phyloP scores from a whole-genome alignment of 2,329 filamentous ascomycete species.

The Delphinella strobiligena region DNA sequence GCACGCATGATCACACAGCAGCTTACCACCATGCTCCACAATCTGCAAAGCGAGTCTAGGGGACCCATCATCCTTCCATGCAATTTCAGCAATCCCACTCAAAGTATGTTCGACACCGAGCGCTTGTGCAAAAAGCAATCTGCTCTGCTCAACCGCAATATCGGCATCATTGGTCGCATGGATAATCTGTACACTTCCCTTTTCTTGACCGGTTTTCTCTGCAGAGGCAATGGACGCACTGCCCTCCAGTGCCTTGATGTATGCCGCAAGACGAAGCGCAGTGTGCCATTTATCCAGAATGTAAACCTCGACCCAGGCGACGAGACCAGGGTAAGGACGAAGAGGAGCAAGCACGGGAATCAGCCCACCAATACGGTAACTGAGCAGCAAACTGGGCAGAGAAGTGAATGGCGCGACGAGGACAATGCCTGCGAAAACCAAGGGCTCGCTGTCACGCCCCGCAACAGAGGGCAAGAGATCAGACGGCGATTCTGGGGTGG shows the following conservation, averaged over 20 bases:
- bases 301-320: constrained; percentile 47
- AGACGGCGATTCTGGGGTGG: constrained; percentile 14
- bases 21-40: constrained; percentile 30
- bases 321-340: constrained; percentile 50
- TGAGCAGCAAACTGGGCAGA: constrained; percentile 58
- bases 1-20: too few relatives aligned
- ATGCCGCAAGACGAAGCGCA: constrained; percentile 52
- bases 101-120: constrained; percentile 29
- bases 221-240: constrained; percentile 16
- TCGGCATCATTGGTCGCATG: constrained; percentile 74
- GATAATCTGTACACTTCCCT: constrained; percentile 51
- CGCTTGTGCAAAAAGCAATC: constrained; percentile 50
- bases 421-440: constrained; percentile 65
- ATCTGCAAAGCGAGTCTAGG: constrained; percentile 29
- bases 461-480: constrained; percentile 2
- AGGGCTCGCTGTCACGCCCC: background rate
- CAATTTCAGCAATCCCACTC: constrained; percentile 17
- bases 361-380: constrained; percentile 67
- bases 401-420: constrained; percentile 71
- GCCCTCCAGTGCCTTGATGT: constrained; percentile 40
- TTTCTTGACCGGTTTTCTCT: constrained; percentile 33
- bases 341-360: constrained; percentile 72
- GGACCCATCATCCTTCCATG: constrained; percentile 16
- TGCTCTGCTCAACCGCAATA: constrained; percentile 63
- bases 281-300: constrained; percentile 79